Base-by-base conservation (phyloP, 2,329 filamentous ascomycete genomes). In the Fusarium concolor region DNA sequence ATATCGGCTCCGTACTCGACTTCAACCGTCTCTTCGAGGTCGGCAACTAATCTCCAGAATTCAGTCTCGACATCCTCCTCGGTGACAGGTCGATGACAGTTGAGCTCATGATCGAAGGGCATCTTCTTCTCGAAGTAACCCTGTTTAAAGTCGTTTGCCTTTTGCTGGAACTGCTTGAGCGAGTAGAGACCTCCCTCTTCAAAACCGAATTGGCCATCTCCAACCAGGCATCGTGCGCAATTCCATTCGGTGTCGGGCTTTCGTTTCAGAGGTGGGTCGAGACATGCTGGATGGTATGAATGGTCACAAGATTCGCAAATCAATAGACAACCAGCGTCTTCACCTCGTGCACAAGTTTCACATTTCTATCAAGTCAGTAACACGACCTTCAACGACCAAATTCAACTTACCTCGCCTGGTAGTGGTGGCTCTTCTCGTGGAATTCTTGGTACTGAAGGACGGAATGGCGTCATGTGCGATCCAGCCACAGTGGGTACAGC, bases 1-100 rank as follows among this genome's bases (percentile, higher is more conserved):
- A 99, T 97, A 74, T 99, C 96, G 11, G 96, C 96, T 38, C 96
- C 96, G 74, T 99, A 99, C 76, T 99, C 96, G 3, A 99, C 96
- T 78, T 98, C 96, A 2, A 98, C 94, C 0, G 94, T 96, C 78
- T 98, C 96, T 65, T 96, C 95, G 50, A 97, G 86, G 74, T 94
- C 96, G 46, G 96, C 93, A 1, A 98, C 96, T 10, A 98, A 86
- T 71, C 93, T 89, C 96, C 96, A 99, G 78, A 99, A 99, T 76
- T 99, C 96, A 20, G 90, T 89, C 79, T 99, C 96, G 6, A 99
- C 93, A 70, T 98, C 96, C 66, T 98, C 94, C 77, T 99, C 96
- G 0, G 92, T 94, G 29, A 97, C 92, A 0, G 92, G 91, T 39
- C 90, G 87, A 68, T 92, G 89, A 29, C 90, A 92, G 71, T 97